Percentiles rank a stretch among this genome's conserved stretches.
These are phyloP conservation scores for Dothiorella sarmentorum DNA, from an alignment of 2,329 filamentous ascomycete species.

Conservation along the genomic window DNA sequence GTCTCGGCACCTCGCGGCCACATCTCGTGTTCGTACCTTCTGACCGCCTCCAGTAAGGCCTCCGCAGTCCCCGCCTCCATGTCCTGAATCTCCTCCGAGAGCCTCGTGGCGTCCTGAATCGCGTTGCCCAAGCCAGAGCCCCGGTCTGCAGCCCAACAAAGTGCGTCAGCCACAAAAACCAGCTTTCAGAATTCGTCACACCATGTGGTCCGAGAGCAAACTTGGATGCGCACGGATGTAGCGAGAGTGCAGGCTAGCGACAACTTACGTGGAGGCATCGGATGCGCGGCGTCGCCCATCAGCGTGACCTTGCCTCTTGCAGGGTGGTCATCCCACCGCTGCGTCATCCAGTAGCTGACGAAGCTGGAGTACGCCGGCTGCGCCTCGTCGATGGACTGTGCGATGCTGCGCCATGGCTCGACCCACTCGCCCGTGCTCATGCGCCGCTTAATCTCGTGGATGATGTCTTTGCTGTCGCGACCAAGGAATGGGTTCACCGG, in stretches of 20 bases:
- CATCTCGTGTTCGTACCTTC: constrained; percentile 40
- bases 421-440: constrained; percentile 35
- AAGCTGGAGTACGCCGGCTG: constrained; percentile 33
- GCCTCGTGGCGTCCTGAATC: constrained; percentile 41
- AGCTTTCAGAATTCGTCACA: background rate
- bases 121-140: constrained; percentile 50
- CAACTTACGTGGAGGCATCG: constrained; percentile 35
- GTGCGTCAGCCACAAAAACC: background rate
- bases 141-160: constrained; percentile 30
- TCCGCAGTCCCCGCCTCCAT: background rate
- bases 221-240: too few species aligned
- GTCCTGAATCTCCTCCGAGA: constrained; percentile 29
- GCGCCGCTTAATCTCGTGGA: constrained; percentile 34
- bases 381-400: constrained; percentile 34
- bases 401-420: constrained; percentile 39
- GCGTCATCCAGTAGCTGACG: constrained; percentile 34
- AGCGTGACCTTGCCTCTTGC: constrained; percentile 33
- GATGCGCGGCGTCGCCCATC: constrained; percentile 40
- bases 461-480: constrained; percentile 13
- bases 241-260: too few species aligned
- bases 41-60: constrained; percentile 20
- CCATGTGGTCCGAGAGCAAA: background rate
- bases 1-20: constrained; percentile 34
- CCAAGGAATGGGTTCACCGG: constrained; percentile 21
- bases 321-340: constrained; percentile 33